Evolutionary conservation across 345 rosid species (phyloP).

Genomic region (Eucalyptus sp.): DNA sequence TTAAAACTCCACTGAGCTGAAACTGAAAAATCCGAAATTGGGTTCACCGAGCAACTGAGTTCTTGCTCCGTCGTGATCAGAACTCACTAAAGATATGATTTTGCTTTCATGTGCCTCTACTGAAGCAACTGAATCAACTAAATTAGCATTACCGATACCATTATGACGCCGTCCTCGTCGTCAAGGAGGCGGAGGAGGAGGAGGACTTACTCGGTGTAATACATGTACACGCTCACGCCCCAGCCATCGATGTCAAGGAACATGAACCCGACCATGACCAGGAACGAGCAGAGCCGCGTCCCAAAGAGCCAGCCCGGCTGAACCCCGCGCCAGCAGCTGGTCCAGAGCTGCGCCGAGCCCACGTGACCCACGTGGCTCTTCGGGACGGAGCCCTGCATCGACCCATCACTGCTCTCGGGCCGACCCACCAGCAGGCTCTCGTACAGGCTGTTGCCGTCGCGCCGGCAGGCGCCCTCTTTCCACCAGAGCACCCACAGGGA

Average conservation of each 20-base stretch:
- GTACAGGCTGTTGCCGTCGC: constrained; percentile 9
- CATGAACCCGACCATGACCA: constrained; percentile 44
- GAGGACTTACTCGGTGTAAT: constrained; percentile 70
- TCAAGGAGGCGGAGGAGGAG: background rate
- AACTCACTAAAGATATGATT: background rate
- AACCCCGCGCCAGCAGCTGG: constrained; percentile 68
- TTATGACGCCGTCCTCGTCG: background rate
- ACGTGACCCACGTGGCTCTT: constrained; percentile 32
- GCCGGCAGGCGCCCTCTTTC: constrained; percentile 23
- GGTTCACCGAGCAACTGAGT: background rate
- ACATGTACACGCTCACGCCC: constrained; percentile 41
- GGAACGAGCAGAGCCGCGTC: constrained; percentile 55
- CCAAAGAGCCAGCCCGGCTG: constrained; percentile 80
- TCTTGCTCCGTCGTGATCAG: background rate
- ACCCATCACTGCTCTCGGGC: constrained; percentile 6
- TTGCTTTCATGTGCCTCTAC: background rate
- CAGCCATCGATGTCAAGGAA: constrained; percentile 47
- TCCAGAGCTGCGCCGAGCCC: constrained; percentile 51
- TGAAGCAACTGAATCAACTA: background rate
- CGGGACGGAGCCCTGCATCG: constrained; percentile 8
- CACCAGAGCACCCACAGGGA: constrained; percentile 52
- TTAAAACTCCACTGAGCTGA: background rate
- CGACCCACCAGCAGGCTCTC: constrained; percentile 34
- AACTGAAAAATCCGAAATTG: background rate
- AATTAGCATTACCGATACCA: background rate